A percentile compares a stretch with the other conserved stretches of the same genome.
Conservation (phyloP, 164 flowering plant genomes). For the Amborella trichopoda region DNA sequence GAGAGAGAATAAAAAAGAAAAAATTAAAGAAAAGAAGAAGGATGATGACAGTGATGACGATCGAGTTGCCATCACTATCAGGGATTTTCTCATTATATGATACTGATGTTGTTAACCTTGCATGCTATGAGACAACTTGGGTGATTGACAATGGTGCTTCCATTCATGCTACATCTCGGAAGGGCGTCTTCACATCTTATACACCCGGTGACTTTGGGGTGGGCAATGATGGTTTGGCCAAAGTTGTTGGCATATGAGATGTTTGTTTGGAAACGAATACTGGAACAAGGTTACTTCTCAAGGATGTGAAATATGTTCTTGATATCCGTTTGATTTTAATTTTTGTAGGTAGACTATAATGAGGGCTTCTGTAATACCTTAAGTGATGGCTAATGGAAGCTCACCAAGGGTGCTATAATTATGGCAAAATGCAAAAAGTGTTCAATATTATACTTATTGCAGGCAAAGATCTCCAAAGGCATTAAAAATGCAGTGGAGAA, state of each 20-base stretch:
- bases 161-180: not conserved
- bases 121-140: not conserved
- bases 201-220: not conserved
- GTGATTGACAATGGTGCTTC: not conserved
- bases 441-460: not conserved
- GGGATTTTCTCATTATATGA: not conserved
- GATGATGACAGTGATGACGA: not conserved
- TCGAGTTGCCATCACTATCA: not conserved
- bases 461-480: not conserved
- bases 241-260: not conserved
- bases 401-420: not conserved
- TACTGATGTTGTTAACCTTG: not conserved
- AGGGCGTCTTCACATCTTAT: not conserved
- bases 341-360: not conserved
- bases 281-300: not conserved
- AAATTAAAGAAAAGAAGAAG: not conserved
- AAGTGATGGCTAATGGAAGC: not conserved
- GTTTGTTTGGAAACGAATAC: not conserved
- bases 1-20: not conserved
- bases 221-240: not conserved
- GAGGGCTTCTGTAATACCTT: not conserved
- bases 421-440: not conserved
- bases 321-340: not conserved
- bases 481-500: not conserved
- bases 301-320: not conserved